Base-by-base conservation (phyloP, 129 eudicot genomes). In the Flaveria trinervia region DNA sequence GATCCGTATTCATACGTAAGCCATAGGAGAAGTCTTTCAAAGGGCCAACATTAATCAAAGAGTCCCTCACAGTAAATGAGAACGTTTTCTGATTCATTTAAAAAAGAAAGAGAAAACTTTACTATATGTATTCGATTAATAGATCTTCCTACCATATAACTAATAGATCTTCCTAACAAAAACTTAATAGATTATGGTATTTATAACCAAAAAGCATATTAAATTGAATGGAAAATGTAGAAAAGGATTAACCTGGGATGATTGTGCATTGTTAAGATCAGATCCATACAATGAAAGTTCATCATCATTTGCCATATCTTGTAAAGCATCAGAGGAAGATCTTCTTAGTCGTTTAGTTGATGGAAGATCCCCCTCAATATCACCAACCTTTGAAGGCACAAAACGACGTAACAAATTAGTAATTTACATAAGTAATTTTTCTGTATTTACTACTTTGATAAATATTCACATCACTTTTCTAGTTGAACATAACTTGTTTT, bases 1-100 rank as follows among this genome's bases (percentile, higher is more conserved):
- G 88, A 77, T 94, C 96, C 39, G 96, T 97, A 84, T 91, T 91
- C 80, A 84, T 87, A 66, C 99, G 89, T 74, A 88, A 84, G 83
- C 99, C 97, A 33, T 92, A 85, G 17, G 96, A 84, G 70, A 95
- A 95, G 83, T 95, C 99, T 77, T 89, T 95, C 82, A 95, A 80
- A 25, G 97, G 99, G 60, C 99, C 99, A 82, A 95, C 90, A 81
- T 95, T 95, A 43, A 88, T 82, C 75, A 95, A 82, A 1, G 99
- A 91, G 88, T 95, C 99, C 85, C 99, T 82, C 73, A 95, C 99
- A 15, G 96, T 85, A 86, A 91, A 95, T 28, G 96, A 88, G 85
- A 95, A 95, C 13, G 90, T 73, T 81, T 95, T 95, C 99, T 95
- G 92, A 88, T 80, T 23, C 54, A 10, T 76, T 61, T n/a, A 36